A percentile compares a stretch with the other conserved stretches of the same genome.
phyloP scores from a whole-genome alignment of 345 rosid species.

The Citrus cavaleriei region DNA sequence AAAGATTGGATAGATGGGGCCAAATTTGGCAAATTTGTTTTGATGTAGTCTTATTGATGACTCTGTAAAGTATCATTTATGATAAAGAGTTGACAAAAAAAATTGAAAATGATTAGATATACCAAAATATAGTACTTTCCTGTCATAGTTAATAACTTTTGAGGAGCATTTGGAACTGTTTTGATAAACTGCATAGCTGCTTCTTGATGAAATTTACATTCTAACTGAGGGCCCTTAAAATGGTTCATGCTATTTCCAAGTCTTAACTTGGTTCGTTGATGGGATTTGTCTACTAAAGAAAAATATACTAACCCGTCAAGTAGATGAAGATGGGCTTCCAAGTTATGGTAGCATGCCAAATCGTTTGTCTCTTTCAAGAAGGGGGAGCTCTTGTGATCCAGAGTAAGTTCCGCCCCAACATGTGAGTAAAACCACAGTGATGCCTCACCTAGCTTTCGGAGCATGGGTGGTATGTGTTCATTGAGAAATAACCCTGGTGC shows the following conservation, averaged over 20 bases:
- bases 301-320: slow-evolving; percentile 13
- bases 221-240: background rate
- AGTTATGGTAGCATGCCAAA: slow-evolving; percentile 16
- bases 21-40: background rate
- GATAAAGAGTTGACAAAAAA: background rate
- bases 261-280: background rate
- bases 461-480: background rate
- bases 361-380: slow-evolving; percentile 19
- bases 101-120: background rate
- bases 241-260: background rate
- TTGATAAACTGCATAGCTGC: background rate
- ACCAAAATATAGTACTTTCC: background rate
- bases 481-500: slow-evolving; percentile 26
- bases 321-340: slow-evolving; percentile 28
- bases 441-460: background rate
- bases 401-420: slow-evolving; percentile 21
- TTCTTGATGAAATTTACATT: background rate
- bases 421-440: slow-evolving; percentile 22
- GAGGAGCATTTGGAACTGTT: background rate
- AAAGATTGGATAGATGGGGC: background rate
- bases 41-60: background rate
- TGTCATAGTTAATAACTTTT: background rate
- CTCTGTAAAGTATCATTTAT: too few relatives aligned
- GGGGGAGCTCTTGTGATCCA: slow-evolving; percentile 22
- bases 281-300: background rate